These are phyloP conservation scores for Pleurotus tuber-regium DNA, from an alignment of 768 basidiomycete genomes.

Conservation along the genomic window DNA sequence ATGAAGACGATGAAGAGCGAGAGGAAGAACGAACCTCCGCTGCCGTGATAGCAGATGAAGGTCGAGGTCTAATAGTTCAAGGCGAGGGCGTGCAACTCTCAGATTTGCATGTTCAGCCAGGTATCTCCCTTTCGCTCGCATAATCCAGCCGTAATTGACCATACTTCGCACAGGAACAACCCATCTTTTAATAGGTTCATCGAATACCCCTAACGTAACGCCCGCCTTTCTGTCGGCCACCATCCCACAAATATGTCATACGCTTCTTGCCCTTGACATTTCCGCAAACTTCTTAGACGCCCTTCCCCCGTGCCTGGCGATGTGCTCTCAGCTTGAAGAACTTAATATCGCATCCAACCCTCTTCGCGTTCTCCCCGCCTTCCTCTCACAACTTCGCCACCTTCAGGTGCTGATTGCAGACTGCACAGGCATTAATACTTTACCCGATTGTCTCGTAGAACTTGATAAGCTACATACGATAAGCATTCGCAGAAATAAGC, in stretches of 20 bases:
- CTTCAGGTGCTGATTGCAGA: constrained; percentile 93
- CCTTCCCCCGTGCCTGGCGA: constrained; percentile 79
- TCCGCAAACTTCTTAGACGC: constrained; percentile 84
- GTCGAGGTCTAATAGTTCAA: constrained; percentile 78
- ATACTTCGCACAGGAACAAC: constrained; percentile 68
- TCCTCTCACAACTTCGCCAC: constrained; percentile 71
- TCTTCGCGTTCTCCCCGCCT: constrained; percentile 86
- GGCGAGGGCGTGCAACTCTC: constrained; percentile 60
- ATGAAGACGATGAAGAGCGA: constrained; percentile 45
- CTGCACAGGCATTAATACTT: constrained; percentile 72
- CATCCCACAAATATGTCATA: constrained; percentile 70
- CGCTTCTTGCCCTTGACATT: constrained; percentile 90
- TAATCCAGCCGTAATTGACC: constrained; percentile 11
- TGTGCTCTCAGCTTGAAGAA: constrained; percentile 84
- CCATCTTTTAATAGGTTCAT: constrained; percentile 87
- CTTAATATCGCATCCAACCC: constrained; percentile 92
- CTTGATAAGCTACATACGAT: constrained; percentile 85
- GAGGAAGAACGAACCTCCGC: constrained; percentile 76
- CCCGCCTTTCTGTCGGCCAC: constrained; percentile 68
- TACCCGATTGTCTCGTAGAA: constrained; percentile 72
- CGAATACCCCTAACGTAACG: constrained; percentile 72
- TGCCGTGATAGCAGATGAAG: constrained; percentile 78
- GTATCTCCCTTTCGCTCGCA: constrained; percentile 40
- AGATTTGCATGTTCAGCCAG: constrained; percentile 67
- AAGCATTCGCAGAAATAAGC: constrained; percentile 84